Evolutionary conservation across 2,329 filamentous ascomycete genomes (phyloP).

Genomic region (Claviceps maximensis): DNA sequence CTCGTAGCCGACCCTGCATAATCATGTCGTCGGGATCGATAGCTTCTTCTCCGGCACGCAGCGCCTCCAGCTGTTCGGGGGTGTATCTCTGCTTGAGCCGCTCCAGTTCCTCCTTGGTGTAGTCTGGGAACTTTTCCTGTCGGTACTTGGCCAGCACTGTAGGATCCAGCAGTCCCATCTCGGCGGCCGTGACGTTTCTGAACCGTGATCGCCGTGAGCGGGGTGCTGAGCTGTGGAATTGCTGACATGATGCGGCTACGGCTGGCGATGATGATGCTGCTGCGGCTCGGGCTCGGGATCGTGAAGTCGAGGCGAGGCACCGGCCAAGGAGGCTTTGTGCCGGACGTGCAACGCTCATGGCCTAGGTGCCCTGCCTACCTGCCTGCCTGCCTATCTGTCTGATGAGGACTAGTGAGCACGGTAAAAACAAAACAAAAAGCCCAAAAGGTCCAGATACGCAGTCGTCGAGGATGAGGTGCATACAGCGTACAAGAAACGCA

Average conservation of each 20-base stretch:
- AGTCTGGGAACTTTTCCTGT: constrained; percentile 43
- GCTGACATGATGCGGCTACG: constrained; percentile 21
- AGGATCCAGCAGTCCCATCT: constrained; percentile 36
- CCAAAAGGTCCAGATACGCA: neutral
- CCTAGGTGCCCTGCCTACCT: constrained; percentile 19
- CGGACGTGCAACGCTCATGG: constrained; percentile 43
- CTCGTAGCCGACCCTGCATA: constrained; percentile 56
- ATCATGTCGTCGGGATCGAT: constrained; percentile 64
- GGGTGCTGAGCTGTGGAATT: constrained; percentile 39
- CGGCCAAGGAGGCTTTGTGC: constrained; percentile 39
- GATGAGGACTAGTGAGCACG: neutral
- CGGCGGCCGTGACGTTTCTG: constrained; percentile 36
- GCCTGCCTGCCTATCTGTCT: neutral
- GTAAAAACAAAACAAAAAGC: neutral
- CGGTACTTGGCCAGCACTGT: constrained; percentile 31
- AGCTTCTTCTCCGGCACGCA: constrained; percentile 67
- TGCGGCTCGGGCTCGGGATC: constrained; percentile 10
- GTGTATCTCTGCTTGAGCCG: constrained; percentile 58
- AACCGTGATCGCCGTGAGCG: constrained; percentile 37
- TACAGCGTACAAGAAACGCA: constrained; percentile 8
- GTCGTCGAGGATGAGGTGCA: neutral
- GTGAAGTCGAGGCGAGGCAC: constrained; percentile 26
- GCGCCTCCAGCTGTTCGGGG: constrained; percentile 64
- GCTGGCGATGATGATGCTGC: constrained; percentile 13
- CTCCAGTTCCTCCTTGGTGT: constrained; percentile 52